These are phyloP conservation scores for Adansonia grandidieri DNA, from an alignment of 441 rosid genomes.

Conservation along the genomic window DNA sequence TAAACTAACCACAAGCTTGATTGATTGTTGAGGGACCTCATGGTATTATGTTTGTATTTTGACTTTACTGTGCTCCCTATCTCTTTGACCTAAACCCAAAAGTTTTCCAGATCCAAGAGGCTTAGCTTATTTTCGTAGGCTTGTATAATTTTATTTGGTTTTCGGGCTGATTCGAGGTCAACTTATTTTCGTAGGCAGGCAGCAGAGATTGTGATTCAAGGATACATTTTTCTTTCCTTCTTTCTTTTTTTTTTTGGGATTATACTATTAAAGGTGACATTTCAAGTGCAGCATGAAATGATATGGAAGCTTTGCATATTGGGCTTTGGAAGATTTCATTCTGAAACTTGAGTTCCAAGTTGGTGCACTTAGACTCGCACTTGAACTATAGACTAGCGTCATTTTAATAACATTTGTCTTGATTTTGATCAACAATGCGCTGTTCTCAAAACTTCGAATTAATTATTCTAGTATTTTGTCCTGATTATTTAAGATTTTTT, in stretches of 20 bases:
- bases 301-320: background rate
- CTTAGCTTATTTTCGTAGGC: background rate
- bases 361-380: background rate
- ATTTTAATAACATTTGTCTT: background rate
- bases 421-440: background rate
- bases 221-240: background rate
- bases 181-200: background rate
- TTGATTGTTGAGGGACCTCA: background rate
- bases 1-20: background rate
- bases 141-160: background rate
- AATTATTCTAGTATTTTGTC: conserved; percentile 5
- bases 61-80: background rate
- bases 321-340: conserved; percentile 11
- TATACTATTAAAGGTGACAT: conserved; percentile 2
- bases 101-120: background rate
- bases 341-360: background rate
- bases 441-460: background rate
- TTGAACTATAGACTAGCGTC: background rate
- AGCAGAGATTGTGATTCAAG: background rate
- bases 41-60: background rate
- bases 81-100: background rate
- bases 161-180: background rate
- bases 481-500: background rate
- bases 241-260: background rate
- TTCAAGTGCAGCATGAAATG: background rate